phyloP scores from a whole-genome alignment of 177 flowering plant species.

The Vitis hybrid region DNA sequence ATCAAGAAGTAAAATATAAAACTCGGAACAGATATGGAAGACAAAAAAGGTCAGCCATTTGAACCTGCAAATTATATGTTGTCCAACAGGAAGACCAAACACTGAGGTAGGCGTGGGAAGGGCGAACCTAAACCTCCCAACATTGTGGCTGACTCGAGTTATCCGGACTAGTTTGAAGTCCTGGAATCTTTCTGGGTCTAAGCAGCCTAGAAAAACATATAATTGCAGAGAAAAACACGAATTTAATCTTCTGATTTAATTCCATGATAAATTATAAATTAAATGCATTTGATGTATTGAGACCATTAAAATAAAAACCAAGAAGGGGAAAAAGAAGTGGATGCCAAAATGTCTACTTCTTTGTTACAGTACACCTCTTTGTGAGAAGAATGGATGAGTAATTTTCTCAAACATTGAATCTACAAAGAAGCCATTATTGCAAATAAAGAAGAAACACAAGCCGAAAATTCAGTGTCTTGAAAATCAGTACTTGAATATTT shows the following conservation, averaged over 20 bases:
- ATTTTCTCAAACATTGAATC: too few relatives aligned
- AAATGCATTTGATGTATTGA: background rate
- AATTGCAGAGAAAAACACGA: background rate
- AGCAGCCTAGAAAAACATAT: conserved; percentile 1
- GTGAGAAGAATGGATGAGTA: too few relatives aligned
- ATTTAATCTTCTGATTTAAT: background rate
- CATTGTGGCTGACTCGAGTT: conserved; percentile 3
- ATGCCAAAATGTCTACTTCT: too few relatives aligned
- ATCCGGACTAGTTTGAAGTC: conserved; percentile 10
- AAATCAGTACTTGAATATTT: too few relatives aligned
- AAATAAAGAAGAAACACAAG: too few relatives aligned
- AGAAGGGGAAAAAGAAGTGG: background rate
- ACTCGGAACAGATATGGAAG: too few relatives aligned
- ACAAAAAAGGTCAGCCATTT: background rate
- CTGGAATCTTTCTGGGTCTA: conserved; percentile 8
- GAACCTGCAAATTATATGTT: conserved; percentile 12
- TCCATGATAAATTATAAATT: background rate
- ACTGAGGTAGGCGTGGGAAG: conserved; percentile 12
- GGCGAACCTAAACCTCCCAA: conserved; percentile 13
- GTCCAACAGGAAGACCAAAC: conserved; percentile 16
- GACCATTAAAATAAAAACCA: background rate
- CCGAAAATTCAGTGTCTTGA: too few relatives aligned
- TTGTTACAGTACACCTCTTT: too few relatives aligned
- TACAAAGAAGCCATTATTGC: too few relatives aligned
- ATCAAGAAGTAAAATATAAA: too few relatives aligned